phyloP scores from a whole-genome alignment of 1,284 basidiomycete species.

The Testicularia cyperi region DNA sequence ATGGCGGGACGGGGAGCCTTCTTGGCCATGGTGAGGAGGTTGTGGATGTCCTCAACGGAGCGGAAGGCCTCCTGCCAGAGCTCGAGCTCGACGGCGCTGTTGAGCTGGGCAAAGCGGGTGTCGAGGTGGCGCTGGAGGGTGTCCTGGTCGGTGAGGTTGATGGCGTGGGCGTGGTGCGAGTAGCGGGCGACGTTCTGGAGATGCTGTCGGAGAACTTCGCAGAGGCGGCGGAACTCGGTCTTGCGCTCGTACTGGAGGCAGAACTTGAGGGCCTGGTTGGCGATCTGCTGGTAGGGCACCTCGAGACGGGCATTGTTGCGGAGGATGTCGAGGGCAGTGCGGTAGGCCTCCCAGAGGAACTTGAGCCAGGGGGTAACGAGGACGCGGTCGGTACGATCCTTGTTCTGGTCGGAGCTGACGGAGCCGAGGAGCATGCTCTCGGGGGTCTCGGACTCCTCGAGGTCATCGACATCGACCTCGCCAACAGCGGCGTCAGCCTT shows the following conservation, averaged over 20 bases:
- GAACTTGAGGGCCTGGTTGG: conserved; percentile 95
- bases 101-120: conserved; percentile 95
- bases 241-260: conserved; percentile 91
- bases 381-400: conserved; percentile 91
- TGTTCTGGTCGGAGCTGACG: conserved; percentile 86
- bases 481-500: conserved; percentile 58
- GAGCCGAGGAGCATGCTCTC: conserved; percentile 85
- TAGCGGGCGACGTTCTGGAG: conserved; percentile 94
- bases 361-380: conserved; percentile 97
- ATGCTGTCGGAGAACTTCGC: conserved; percentile 93
- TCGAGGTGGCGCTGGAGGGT: conserved; percentile 96
- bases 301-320: conserved; percentile 96
- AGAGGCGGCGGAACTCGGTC: conserved; percentile 95
- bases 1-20: conserved; percentile 86
- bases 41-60: conserved; percentile 96
- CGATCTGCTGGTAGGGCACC: conserved; percentile 94
- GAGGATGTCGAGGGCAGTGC: conserved; percentile 91
- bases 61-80: conserved; percentile 99
- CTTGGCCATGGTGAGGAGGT: conserved; percentile 83
- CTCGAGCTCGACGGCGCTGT: conserved; percentile 96
- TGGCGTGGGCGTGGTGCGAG: conserved; percentile 89
- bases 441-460: conserved; percentile 75
- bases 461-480: conserved; percentile 61
- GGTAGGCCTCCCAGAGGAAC: conserved; percentile 97
- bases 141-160: conserved; percentile 95